phyloP scores from a whole-genome alignment of 495 filamentous ascomycete species.

The Massariosphaeria phaeospora region DNA sequence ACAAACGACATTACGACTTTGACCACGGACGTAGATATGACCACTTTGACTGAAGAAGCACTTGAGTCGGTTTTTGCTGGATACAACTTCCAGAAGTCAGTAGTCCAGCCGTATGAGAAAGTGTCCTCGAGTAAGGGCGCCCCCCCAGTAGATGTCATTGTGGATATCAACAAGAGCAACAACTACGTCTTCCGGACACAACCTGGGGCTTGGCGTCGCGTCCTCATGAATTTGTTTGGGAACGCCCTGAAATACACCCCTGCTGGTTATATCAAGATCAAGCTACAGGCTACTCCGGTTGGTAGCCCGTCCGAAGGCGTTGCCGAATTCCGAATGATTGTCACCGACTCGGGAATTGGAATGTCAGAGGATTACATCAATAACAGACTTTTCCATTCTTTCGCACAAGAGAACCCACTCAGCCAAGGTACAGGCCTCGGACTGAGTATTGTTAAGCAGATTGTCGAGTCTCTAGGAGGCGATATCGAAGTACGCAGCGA shows the following conservation, averaged over 20 bases:
- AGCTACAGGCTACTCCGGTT: slow-evolving; percentile 47
- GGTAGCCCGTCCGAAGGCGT: slow-evolving; percentile 34
- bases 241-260: slow-evolving; percentile 66
- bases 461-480: slow-evolving; percentile 57
- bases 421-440: slow-evolving; percentile 57
- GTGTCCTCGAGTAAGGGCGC: slow-evolving; percentile 25
- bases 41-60: slow-evolving; percentile 54
- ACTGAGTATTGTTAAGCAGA: slow-evolving; percentile 62
- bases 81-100: slow-evolving; percentile 36
- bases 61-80: slow-evolving; percentile 57
- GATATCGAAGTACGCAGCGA: slow-evolving; percentile 56
- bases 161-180: slow-evolving; percentile 56
- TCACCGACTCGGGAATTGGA: slow-evolving; percentile 63
- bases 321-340: slow-evolving; percentile 44
- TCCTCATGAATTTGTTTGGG: slow-evolving; percentile 78
- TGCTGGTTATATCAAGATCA: slow-evolving; percentile 60
- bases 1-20: slow-evolving; percentile 35
- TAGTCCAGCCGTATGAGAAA: slow-evolving; percentile 5
- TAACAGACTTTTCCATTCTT: slow-evolving; percentile 62
- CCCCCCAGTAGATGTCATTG: slow-evolving; percentile 50
- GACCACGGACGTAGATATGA: slow-evolving; percentile 41
- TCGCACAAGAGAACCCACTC: slow-evolving; percentile 64
- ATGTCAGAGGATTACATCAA: slow-evolving; percentile 66
- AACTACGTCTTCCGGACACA: slow-evolving; percentile 63
- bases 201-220: slow-evolving; percentile 65